phyloP scores from a whole-genome alignment of 495 filamentous ascomycete genomes.

The Umbilicaria muhlenbergii region DNA sequence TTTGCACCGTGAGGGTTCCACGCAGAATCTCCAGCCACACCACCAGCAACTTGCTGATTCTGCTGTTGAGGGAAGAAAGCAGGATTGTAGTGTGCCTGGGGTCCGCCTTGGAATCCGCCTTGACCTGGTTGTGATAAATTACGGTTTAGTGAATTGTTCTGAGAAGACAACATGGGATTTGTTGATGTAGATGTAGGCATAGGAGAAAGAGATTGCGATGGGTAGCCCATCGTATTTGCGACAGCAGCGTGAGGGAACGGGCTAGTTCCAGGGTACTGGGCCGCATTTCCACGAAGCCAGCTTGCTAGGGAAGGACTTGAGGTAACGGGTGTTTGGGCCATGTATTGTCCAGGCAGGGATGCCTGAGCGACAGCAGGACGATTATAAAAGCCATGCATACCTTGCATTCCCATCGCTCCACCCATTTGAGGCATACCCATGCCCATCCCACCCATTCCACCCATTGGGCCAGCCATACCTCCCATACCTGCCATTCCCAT shows the following conservation, averaged over 20 bases:
- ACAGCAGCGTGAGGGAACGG: too few relatives aligned
- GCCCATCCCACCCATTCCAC: conserved; percentile 44
- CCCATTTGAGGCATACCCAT: conserved; percentile 49
- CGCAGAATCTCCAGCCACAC: conserved; percentile 34
- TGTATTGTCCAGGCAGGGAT: too few relatives aligned
- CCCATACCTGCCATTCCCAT: conserved; percentile 30
- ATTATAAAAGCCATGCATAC: conserved; percentile 26
- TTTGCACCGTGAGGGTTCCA: conserved; percentile 83
- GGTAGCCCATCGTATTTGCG: too few relatives aligned
- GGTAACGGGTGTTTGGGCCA: not conserved
- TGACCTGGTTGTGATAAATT: conserved; percentile 14
- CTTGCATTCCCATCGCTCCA: conserved; percentile 42
- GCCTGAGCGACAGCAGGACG: not conserved
- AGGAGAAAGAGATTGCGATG: too few relatives aligned
- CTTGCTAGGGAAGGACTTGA: not conserved
- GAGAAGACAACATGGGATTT: not conserved
- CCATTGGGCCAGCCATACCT: conserved; percentile 44
- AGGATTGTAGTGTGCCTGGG: conserved; percentile 61
- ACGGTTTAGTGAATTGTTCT: conserved; percentile 7
- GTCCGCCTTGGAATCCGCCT: conserved; percentile 47
- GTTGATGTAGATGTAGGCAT: too few relatives aligned
- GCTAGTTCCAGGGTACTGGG: too few relatives aligned
- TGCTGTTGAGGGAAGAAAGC: conserved; percentile 59
- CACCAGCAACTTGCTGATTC: conserved; percentile 17
- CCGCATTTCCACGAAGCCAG: not conserved